A percentile compares a stretch with the other conserved stretches of the same genome.
phyloP scores from a whole-genome alignment of 306 rosid species.

The Cucurbita maxima region DNA sequence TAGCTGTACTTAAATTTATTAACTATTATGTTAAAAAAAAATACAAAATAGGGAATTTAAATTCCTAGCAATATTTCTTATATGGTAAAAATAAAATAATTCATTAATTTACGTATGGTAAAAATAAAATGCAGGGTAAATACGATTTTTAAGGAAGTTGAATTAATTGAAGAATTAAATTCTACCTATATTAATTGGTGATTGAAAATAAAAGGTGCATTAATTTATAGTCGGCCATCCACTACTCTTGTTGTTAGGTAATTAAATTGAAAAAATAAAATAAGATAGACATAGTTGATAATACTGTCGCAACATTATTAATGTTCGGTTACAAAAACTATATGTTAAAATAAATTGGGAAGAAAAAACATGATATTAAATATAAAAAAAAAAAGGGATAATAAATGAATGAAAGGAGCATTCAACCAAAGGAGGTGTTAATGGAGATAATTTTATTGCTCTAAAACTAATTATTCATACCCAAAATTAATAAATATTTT shows the following conservation, averaged over 20 bases:
- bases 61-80: background rate
- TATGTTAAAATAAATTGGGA: background rate
- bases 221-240: background rate
- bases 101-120: too few relatives aligned
- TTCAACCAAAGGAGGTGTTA: conserved; percentile 47
- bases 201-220: background rate
- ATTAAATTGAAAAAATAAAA: background rate
- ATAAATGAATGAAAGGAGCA: conserved; percentile 63
- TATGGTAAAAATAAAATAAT: background rate
- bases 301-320: background rate
- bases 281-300: background rate
- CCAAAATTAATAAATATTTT: conserved; percentile 42
- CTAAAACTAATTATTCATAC: conserved; percentile 54
- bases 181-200: background rate
- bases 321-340: background rate
- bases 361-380: background rate
- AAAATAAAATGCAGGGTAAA: too few relatives aligned
- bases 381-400: too few relatives aligned
- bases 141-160: too few relatives aligned
- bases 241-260: background rate
- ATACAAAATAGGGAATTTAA: background rate
- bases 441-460: conserved; percentile 17
- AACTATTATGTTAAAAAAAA: background rate
- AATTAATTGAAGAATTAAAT: too few relatives aligned
- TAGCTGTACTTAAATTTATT: background rate